Conservation (phyloP, 352 stramenopile genomes). For the Globisporangium polare region DNA sequence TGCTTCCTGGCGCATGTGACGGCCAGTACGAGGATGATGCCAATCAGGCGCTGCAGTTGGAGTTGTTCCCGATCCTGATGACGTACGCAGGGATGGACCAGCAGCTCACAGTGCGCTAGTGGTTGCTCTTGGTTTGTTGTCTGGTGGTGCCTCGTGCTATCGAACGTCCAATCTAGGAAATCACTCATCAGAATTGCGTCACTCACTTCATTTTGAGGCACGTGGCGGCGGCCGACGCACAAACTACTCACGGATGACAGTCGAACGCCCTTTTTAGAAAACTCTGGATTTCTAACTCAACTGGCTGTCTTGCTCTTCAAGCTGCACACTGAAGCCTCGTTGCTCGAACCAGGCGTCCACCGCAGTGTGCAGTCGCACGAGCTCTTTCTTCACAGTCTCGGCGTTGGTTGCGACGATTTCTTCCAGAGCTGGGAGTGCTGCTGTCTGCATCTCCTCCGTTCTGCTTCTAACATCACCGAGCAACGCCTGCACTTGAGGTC, state of each 20-base stretch:
- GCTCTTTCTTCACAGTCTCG: constrained; percentile 13
- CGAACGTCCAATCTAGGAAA: too few relatives aligned
- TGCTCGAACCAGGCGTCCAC: constrained; percentile 36
- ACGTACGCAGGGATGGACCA: neutral
- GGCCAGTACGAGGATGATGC: neutral
- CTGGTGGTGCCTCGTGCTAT: too few relatives aligned
- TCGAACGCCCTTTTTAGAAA: too few relatives aligned
- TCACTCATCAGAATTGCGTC: too few relatives aligned
- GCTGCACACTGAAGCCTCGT: constrained; percentile 21
- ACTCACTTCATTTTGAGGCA: too few relatives aligned
- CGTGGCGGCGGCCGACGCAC: too few relatives aligned
- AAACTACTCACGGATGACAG: too few relatives aligned
- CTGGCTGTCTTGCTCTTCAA: constrained; percentile 3
- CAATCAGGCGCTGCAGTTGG: neutral
- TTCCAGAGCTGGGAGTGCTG: constrained; percentile 22
- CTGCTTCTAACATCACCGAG: constrained; percentile 15
- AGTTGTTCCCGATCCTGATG: neutral
- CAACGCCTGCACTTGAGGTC: constrained; percentile 6
- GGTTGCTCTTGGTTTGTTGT: too few relatives aligned
- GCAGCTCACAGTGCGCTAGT: too few relatives aligned
- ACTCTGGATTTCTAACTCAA: neutral
- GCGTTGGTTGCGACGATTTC: constrained; percentile 23
- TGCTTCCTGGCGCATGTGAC: neutral
- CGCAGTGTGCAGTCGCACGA: constrained; percentile 22
- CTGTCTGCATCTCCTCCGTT: constrained; percentile 14